Evolutionary conservation across 2,329 filamentous ascomycete species (phyloP), one percentile per base, ranked within the genome.

Genomic region (Ceratocystis papillata): DNA sequence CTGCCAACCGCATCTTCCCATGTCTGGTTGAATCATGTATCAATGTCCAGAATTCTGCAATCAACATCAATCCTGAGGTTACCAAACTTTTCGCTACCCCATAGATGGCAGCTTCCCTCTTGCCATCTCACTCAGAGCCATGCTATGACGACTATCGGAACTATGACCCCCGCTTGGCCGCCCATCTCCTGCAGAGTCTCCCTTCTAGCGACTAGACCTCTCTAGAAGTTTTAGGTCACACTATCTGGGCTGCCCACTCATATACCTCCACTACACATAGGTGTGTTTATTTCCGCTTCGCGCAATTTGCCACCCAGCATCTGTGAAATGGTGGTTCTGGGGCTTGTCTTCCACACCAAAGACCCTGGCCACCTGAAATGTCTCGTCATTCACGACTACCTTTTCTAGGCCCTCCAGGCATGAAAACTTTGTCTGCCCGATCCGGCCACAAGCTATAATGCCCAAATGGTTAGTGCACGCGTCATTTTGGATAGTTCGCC

Each of bases 161-260:
- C 28, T 28, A 28, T 28, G 28, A 28, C 5, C 28, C 28, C 28
- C 28, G 28, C 28, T 28, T 28, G 28, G 28, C 28, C 28, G 81
- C 69, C 77, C 85, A 17, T 77, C 76, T 2, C 72, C 75, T 6
- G 76, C 77, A 1, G 62, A 70, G 15, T 70, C 73, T 0, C 77
- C 81, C 1, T 72, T 81, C 6, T 86, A 83, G 83, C 78, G 80
- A 45, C 79, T 86, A 61, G 83, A 86, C 69, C 83, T 83, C 62
- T 82, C 79, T 70, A 80, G 81, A 25, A 80, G 78, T 20, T 76
- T 82, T 65, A 83, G 82, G 3, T 83, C 80, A 15, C 83, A 84
- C 71, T 82, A 80, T 70, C 85, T 81, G 71, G 79, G 77, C 30
- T 71, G 83, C 3, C 83, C 83, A 17, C 74, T 81, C 25, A 73